Base-by-base conservation (phyloP, 805 yeast genomes). In the Kuraishia cidri region DNA sequence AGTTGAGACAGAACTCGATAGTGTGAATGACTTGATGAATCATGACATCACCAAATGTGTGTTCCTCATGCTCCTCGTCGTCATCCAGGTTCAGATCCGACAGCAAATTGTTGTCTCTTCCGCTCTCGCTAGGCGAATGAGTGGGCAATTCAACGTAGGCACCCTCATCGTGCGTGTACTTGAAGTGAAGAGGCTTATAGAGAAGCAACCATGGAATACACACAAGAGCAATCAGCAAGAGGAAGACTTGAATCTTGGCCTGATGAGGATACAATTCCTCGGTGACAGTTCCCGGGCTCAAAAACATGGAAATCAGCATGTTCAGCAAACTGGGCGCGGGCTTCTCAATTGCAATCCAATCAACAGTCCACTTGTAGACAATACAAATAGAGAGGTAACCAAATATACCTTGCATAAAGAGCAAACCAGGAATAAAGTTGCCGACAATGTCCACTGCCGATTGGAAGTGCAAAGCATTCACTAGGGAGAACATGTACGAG, bases 1-100 rank as follows among this genome's bases (percentile, higher is more conserved):
- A 77, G 52, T 80, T 80, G 45, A 80, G 65, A 49, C 88, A 80
- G 52, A 80, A 80, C 50, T 80, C 88, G 52, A 80, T 80, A 3
- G 88, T 80, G 50, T 80, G 86, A 43, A 80, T 80, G 21, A 80
- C 87, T 53, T 80, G 88, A 48, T 80, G 85, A 40, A 80, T 79
- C 63, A 80, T 73, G 14, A 80, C 62, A 47, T 80, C 88, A 33
- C 85, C 81, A 50, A 79, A 72, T 17, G 54, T 53, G 33, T 62
- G 58, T 30, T 53, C 64, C 16, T 60, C 69, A 34, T 61, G 66
- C 26, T 57, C 66, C 30, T 59, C 64, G 2, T 56, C 64, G 20
- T 42, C 46, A n/a, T 43, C 52, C 14, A 30, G 28, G 23, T 46
- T 49, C 20, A 36, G 18, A 23, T 14, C 26, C 8, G 28, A 24